Evolutionary conservation across 441 rosid species (phyloP).

Genomic region (Corymbia calophylla): DNA sequence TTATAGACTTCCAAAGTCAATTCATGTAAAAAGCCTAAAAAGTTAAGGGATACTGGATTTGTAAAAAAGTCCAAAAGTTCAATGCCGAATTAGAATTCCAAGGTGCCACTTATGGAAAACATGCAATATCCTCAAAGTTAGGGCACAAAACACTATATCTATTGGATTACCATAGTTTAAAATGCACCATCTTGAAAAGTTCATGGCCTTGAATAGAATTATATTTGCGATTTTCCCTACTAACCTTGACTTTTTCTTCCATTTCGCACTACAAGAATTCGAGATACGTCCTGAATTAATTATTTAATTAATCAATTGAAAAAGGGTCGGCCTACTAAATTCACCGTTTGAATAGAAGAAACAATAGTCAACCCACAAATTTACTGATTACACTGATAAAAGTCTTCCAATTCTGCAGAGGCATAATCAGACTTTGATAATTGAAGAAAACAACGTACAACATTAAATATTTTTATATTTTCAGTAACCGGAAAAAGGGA

Average conservation of each 20-base stretch:
- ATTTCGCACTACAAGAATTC: background rate
- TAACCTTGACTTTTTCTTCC: background rate
- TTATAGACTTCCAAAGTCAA: background rate
- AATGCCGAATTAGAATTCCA: background rate
- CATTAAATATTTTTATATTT: background rate
- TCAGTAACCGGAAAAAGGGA: background rate
- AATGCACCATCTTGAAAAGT: background rate
- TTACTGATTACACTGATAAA: background rate
- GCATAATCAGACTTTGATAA: background rate
- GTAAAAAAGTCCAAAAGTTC: background rate
- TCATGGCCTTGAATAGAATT: background rate
- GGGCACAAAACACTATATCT: background rate
- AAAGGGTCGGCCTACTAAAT: background rate
- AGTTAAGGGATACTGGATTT: background rate
- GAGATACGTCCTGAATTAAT: background rate
- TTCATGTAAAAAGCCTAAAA: background rate
- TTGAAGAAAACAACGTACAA: background rate
- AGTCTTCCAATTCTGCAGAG: background rate
- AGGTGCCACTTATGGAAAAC: background rate
- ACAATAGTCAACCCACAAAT: background rate
- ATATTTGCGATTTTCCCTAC: background rate
- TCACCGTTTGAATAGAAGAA: background rate
- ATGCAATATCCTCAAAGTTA: background rate
- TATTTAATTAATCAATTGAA: background rate
- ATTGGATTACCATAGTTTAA: background rate